Evolutionary conservation across 2,329 filamentous ascomycete species (phyloP).

Genomic region (Rosellinia necatrix): DNA sequence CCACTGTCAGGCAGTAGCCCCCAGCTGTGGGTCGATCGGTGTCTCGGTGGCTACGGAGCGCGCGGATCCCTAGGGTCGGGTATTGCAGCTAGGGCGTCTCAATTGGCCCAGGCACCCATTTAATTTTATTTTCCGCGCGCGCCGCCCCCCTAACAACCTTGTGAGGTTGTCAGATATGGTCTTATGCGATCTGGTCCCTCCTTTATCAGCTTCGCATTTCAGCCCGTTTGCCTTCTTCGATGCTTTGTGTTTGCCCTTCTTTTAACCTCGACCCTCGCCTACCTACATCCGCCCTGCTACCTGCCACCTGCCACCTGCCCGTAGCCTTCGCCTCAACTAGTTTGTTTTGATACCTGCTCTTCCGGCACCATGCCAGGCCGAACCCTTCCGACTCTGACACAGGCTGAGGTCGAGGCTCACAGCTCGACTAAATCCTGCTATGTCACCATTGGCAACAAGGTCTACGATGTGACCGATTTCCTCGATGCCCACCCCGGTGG

Average conservation of each 20-base stretch:
- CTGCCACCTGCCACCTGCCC: neutral
- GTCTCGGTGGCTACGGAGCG: constrained; percentile 21
- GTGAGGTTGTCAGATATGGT: neutral
- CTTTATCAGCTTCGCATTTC: constrained; percentile 14
- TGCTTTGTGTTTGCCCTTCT: neutral
- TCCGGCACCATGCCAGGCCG: constrained; percentile 71
- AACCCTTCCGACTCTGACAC: constrained; percentile 81
- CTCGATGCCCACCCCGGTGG: constrained; percentile 90
- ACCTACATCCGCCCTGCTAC: neutral
- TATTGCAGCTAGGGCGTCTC: neutral
- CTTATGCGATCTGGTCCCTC: constrained; percentile 14
- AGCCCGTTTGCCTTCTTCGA: neutral
- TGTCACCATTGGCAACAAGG: constrained; percentile 85
- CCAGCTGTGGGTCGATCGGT: constrained; percentile 26
- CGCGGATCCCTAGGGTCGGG: no score
- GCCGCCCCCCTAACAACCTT: constrained; percentile 21
- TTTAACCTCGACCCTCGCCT: constrained; percentile 1
- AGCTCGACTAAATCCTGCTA: constrained; percentile 85
- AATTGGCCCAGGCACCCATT: neutral
- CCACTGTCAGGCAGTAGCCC: constrained; percentile 32
- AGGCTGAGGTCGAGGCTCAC: constrained; percentile 79
- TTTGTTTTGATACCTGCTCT: neutral
- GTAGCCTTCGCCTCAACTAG: neutral
- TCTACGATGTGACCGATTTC: constrained; percentile 95
- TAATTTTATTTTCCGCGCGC: constrained; percentile 29